These are phyloP conservation scores for Quercus variabilis DNA, from an alignment of 306 rosid genomes.

Conservation along the genomic window DNA sequence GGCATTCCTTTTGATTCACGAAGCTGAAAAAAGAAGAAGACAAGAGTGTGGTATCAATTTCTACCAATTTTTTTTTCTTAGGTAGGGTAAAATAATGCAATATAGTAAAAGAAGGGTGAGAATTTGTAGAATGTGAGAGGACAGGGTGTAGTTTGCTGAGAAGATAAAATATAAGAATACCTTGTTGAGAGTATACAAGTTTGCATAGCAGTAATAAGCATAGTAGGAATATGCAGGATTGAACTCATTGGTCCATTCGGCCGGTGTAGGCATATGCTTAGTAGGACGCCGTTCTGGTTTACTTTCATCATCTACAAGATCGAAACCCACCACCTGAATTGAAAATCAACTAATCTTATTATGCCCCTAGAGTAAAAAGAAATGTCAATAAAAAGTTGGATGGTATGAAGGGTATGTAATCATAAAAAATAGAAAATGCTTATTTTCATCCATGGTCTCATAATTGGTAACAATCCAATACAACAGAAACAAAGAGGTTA, in stretches of 20 bases:
- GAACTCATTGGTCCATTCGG: slow-evolving; percentile 78
- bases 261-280: slow-evolving; percentile 89
- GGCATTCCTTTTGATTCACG: slow-evolving; percentile 63
- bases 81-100: neutral
- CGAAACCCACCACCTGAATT: slow-evolving; percentile 81
- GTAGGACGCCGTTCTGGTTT: slow-evolving; percentile 92
- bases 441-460: neutral
- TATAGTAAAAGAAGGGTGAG: neutral
- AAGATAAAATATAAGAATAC: slow-evolving; percentile 28
- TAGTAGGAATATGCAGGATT: slow-evolving; percentile 87
- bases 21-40: slow-evolving; percentile 48
- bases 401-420: neutral
- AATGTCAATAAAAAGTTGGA: neutral
- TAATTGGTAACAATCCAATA: neutral
- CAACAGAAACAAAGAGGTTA: neutral
- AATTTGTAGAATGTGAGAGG: neutral
- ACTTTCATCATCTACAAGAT: slow-evolving; percentile 86
- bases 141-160: slow-evolving; percentile 1
- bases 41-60: neutral
- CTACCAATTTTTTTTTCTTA: neutral
- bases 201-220: slow-evolving; percentile 73
- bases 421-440: neutral
- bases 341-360: slow-evolving; percentile 1
- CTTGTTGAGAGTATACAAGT: slow-evolving; percentile 79
- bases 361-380: neutral